Base-by-base conservation (phyloP, 371 early-diverging fungal genomes). In the Fennellomyces sp. region DNA sequence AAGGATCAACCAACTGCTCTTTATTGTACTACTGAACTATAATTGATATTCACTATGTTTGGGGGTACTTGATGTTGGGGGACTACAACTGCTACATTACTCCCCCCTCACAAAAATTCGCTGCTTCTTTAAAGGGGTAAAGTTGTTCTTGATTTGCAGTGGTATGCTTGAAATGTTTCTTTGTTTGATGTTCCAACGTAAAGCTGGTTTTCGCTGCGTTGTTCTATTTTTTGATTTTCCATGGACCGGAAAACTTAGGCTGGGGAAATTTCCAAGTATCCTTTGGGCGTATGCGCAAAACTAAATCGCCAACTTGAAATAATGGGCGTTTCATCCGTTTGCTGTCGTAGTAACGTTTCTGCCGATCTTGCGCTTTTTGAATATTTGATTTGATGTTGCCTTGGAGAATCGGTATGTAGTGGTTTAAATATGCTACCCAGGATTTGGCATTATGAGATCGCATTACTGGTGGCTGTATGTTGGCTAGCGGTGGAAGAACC, bases 291-390 rank as follows among this genome's bases (percentile, higher is more conserved):
- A 52, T 15, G 15, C 28, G 6, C 12, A 52, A 28, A 10, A 52
- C 52, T 1, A 2, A 10, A 19, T 52, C 52, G 11, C 49, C 49
- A 25, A 49, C 26, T 23, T 49, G 17, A n/a, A 49, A 49, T 1
- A 1, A 15, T 29, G 49, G 49, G 17, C 49, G 6, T 29, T 25
- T 29, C 8, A 1, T 17, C 6, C 25, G 49, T 11, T 25, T 29
- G 6, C 10, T 6, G 19, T 62, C 33, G 26, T 49, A 58, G 35
- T 41, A 50, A 10, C 25, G 50, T 19, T 57, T 42, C 38, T 66
- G 67, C 33, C 51, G 23, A n/a, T 61, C 60, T 58, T 64, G 65
- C 2, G 69, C 61, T 13, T 33, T 39, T 47, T 63, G 54, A 3
- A 68, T 39, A 15, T 58, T 56, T 0, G 10, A 12, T 28, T 27